phyloP scores from a whole-genome alignment of 164 flowering plant species.

The Tinospora cordifolia region DNA sequence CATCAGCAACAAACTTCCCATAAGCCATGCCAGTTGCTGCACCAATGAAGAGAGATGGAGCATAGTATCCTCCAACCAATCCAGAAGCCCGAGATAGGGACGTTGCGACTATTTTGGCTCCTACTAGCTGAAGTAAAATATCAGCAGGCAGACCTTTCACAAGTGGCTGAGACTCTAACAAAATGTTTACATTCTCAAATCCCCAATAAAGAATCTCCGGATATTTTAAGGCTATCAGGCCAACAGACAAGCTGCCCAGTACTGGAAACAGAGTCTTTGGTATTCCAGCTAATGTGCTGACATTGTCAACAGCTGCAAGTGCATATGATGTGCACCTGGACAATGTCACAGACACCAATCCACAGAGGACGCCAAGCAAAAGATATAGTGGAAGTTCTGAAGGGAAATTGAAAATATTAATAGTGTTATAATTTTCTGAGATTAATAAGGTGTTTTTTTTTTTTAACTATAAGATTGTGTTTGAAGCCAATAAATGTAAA shows the following conservation, averaged over 20 bases:
- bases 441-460: neutral
- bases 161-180: slow-evolving; percentile 75
- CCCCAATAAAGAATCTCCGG: slow-evolving; percentile 97
- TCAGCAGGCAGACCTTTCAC: slow-evolving; percentile 58
- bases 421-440: slow-evolving; percentile 6
- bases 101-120: slow-evolving; percentile 68
- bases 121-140: slow-evolving; percentile 71
- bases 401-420: slow-evolving; percentile 19
- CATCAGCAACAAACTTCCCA: slow-evolving; percentile 57
- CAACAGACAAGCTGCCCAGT: slow-evolving; percentile 65
- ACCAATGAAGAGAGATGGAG: slow-evolving; percentile 92
- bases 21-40: slow-evolving; percentile 96
- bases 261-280: slow-evolving; percentile 62
- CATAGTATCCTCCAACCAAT: slow-evolving; percentile 93
- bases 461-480: too few species aligned
- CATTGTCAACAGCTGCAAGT: slow-evolving; percentile 30
- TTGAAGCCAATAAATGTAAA: too few species aligned
- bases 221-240: slow-evolving; percentile 74
- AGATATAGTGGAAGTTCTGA: slow-evolving; percentile 95
- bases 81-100: slow-evolving; percentile 86
- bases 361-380: slow-evolving; percentile 78
- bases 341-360: slow-evolving; percentile 68
- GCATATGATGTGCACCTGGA: slow-evolving; percentile 63
- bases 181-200: slow-evolving; percentile 79
- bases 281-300: slow-evolving; percentile 43